These are phyloP conservation scores for Salix dunnii DNA, from an alignment of 345 rosid genomes.

Conservation along the genomic window DNA sequence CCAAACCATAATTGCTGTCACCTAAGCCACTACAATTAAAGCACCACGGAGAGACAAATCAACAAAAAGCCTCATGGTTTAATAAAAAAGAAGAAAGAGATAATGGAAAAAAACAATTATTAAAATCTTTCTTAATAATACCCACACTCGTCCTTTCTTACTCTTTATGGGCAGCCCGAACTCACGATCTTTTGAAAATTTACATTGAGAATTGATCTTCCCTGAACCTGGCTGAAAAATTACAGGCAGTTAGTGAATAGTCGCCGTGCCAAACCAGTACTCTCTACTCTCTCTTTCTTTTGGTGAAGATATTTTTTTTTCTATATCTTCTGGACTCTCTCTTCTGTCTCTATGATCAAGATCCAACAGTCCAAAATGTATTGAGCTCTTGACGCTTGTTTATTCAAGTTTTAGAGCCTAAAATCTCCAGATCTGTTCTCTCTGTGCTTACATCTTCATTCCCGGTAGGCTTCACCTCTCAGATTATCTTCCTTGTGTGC, in stretches of 20 bases:
- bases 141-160: slow-evolving; percentile 23
- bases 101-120: not conserved
- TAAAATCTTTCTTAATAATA: not conserved
- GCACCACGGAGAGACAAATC: not conserved
- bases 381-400: slow-evolving; percentile 22
- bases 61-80: not conserved
- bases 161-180: slow-evolving; percentile 30
- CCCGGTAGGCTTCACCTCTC: slow-evolving; percentile 31
- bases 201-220: slow-evolving; percentile 17
- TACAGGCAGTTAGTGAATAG: slow-evolving; percentile 34
- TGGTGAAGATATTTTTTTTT: slow-evolving; percentile 17
- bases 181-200: slow-evolving; percentile 12
- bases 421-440: slow-evolving; percentile 44
- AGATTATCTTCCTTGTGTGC: not conserved
- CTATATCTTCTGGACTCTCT: slow-evolving; percentile 32
- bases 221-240: slow-evolving; percentile 35
- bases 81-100: not conserved
- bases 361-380: slow-evolving; percentile 61
- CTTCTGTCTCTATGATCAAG: slow-evolving; percentile 38
- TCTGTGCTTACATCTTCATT: slow-evolving; percentile 34
- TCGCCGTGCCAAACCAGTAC: slow-evolving; percentile 21
- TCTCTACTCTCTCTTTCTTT: slow-evolving; percentile 13
- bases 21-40: not conserved
- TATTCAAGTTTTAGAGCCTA: slow-evolving; percentile 35
- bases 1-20: not conserved